phyloP scores from a whole-genome alignment of 305 asterid genomes.

The Fraxinus sp. region DNA sequence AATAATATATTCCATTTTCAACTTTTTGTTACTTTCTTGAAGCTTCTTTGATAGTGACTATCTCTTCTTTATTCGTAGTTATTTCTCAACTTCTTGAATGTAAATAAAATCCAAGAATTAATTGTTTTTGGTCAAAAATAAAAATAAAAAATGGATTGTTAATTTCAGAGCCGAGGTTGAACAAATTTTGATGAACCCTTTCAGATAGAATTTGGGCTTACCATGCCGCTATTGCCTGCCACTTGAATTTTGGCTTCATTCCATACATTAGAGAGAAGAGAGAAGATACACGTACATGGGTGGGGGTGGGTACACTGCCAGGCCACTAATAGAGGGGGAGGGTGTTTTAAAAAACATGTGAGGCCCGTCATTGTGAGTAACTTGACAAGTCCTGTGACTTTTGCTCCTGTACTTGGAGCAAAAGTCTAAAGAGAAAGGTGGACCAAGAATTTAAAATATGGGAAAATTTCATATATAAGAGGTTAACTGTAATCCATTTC shows the following conservation, averaged over 20 bases:
- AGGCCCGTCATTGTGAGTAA: no score
- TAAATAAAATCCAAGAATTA: background rate
- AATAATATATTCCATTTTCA: background rate
- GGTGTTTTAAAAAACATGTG: no score
- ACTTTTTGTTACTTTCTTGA: background rate
- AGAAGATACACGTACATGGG: no score
- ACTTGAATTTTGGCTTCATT: background rate
- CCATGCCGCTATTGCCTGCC: background rate
- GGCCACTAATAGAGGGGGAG: no score
- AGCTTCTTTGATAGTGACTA: constrained; percentile 12
- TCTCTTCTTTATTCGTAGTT: background rate
- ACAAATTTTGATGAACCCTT: background rate
- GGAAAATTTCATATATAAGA: no score
- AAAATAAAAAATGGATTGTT: background rate
- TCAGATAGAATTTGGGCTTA: background rate
- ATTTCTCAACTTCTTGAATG: background rate
- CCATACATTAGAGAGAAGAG: background rate
- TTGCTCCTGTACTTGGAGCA: no score
- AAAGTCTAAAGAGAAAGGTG: background rate
- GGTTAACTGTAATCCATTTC: no score
- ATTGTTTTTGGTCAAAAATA: background rate
- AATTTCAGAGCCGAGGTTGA: background rate
- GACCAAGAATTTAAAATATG: no score
- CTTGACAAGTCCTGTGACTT: no score
- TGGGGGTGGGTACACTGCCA: no score